Conservation (phyloP, 352 stramenopile species). For the Pythium brassicae region DNA sequence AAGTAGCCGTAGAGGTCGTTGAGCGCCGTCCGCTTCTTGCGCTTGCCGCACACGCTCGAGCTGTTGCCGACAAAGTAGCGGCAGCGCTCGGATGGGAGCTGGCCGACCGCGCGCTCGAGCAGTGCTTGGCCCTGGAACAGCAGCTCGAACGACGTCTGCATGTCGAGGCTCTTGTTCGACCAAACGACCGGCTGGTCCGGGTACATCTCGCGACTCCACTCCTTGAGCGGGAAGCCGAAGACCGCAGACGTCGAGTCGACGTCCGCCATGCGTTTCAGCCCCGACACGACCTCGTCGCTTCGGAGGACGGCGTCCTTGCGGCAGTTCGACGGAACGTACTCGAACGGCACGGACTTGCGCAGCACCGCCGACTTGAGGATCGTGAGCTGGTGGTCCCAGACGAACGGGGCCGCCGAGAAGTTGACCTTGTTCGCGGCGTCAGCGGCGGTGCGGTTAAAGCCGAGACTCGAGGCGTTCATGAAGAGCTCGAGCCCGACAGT, state of each 20-base stretch:
- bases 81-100: constrained; percentile 8
- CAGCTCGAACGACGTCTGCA: constrained; percentile 21
- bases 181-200: constrained; percentile 4
- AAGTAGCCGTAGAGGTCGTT: constrained; percentile 16
- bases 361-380: constrained; percentile 17
- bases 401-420: not conserved
- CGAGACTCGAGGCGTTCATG: constrained; percentile 10
- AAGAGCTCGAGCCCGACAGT: constrained; percentile 9
- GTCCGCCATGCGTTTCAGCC: constrained; percentile 9
- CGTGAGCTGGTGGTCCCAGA: constrained; percentile 7
- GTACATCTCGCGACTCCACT: constrained; percentile 22
- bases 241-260: constrained; percentile 20
- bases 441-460: constrained; percentile 1
- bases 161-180: constrained; percentile 4
- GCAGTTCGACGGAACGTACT: constrained; percentile 7
- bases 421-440: not conserved
- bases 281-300: not conserved
- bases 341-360: constrained; percentile 9
- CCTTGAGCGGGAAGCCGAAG: constrained; percentile 22
- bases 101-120: constrained; percentile 14
- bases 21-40: constrained; percentile 3
- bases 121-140: constrained; percentile 25
- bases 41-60: not conserved
- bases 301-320: not conserved
- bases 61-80: constrained; percentile 4